Evolutionary conservation across 1,284 basidiomycete genomes (phyloP).

Genomic region (Chiua sp.): DNA sequence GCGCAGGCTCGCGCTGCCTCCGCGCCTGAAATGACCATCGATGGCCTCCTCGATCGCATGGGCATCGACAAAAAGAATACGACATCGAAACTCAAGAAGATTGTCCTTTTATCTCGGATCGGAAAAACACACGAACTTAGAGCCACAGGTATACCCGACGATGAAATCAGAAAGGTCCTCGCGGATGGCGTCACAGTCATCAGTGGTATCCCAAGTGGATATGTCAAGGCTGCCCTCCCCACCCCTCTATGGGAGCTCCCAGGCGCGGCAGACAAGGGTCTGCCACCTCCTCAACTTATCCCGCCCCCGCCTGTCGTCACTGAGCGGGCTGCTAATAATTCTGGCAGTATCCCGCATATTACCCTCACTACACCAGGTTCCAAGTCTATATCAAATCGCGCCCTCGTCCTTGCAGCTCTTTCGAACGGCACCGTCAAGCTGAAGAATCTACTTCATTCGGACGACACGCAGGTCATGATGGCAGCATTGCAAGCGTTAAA

Average conservation of each 20-base stretch:
- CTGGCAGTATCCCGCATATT: conserved; percentile 44
- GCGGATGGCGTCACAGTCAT: conserved; percentile 79
- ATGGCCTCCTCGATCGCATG: conserved; percentile 91
- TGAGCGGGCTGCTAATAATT: neutral
- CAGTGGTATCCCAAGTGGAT: conserved; percentile 58
- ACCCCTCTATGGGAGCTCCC: conserved; percentile 25
- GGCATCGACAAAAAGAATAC: conserved; percentile 98
- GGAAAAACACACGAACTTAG: conserved; percentile 93
- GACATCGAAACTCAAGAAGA: conserved; percentile 83
- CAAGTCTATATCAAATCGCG: conserved; percentile 97
- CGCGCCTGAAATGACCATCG: conserved; percentile 76
- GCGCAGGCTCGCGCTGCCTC: conserved; percentile 51
- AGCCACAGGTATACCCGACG: conserved; percentile 86
- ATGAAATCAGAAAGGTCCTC: conserved; percentile 81
- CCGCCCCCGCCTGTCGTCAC: conserved; percentile 5
- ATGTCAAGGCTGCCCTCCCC: conserved; percentile 55
- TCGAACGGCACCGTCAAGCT: conserved; percentile 89
- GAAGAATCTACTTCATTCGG: conserved; percentile 93
- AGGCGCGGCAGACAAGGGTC: conserved; percentile 16
- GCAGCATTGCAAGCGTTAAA: conserved; percentile 87
- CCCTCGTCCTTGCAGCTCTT: conserved; percentile 92
- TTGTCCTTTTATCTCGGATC: conserved; percentile 91
- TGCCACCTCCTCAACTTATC: conserved; percentile 28
- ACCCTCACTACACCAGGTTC: conserved; percentile 94
- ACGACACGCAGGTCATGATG: conserved; percentile 99